Conservation (phyloP, 2,329 filamentous ascomycete genomes). For the Ceratocystis lukuohia region DNA sequence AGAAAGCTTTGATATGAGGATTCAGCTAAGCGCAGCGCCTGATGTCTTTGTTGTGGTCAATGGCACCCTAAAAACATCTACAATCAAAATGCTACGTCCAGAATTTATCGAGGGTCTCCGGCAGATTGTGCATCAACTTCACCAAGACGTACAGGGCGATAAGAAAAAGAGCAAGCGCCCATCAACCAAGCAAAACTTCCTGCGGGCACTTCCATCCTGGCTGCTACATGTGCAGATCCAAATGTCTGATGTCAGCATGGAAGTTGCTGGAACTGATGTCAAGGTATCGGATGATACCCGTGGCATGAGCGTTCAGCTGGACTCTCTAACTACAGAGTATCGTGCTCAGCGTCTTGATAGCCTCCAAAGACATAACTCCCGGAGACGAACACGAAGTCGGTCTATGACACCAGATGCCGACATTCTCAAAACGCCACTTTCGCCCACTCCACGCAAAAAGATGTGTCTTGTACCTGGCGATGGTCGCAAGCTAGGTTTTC, state of each 20-base stretch:
- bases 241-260: conserved; percentile 76
- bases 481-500: conserved; percentile 66
- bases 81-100: conserved; percentile 74
- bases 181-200: conserved; percentile 48
- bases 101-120: conserved; percentile 88
- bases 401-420: conserved; percentile 59
- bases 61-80: conserved; percentile 73
- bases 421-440: conserved; percentile 30
- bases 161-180: conserved; percentile 32
- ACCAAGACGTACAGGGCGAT: conserved; percentile 47
- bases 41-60: conserved; percentile 71
- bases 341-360: conserved; percentile 64
- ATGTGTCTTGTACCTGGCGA: conserved; percentile 50
- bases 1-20: conserved; percentile 75
- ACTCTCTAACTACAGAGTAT: conserved; percentile 82
- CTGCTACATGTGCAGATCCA: conserved; percentile 72
- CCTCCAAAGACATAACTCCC: conserved; percentile 41
- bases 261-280: conserved; percentile 78
- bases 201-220: conserved; percentile 73
- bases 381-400: conserved; percentile 63
- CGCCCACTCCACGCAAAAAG: conserved; percentile 30
- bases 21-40: conserved; percentile 71
- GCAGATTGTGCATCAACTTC: conserved; percentile 77
- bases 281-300: conserved; percentile 69
- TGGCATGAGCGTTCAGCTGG: conserved; percentile 73